A percentile compares a stretch with the other conserved stretches of the same genome.
These are phyloP conservation scores for Cajanus cajan DNA, from an alignment of 306 rosid species.

Conservation along the genomic window DNA sequence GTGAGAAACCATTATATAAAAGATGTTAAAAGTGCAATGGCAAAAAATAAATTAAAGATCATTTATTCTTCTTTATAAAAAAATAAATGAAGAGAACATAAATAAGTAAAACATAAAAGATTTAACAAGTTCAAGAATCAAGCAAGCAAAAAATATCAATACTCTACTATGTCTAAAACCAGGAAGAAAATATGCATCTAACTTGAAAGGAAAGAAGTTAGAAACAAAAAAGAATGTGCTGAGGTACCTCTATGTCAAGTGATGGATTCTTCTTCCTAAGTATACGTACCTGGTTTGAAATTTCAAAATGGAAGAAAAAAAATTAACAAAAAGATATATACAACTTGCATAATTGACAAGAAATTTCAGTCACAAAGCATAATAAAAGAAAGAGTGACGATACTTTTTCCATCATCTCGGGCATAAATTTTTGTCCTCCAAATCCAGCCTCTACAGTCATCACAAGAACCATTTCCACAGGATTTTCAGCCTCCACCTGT, in stretches of 20 bases:
- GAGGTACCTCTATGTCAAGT: conserved; percentile 82
- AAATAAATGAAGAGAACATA: conserved; percentile 10
- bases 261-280: conserved; percentile 89
- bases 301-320: neutral
- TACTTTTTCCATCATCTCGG: conserved; percentile 90
- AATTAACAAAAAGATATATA: neutral
- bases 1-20: neutral
- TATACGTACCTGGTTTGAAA: conserved; percentile 60
- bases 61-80: too few relatives aligned
- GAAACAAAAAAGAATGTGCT: conserved; percentile 13
- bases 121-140: conserved; percentile 5
- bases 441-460: conserved; percentile 99
- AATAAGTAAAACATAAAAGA: neutral
- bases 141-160: neutral
- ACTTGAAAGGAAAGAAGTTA: conserved; percentile 5
- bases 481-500: conserved; percentile 87
- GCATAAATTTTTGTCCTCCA: conserved; percentile 97
- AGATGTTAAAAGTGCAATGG: neutral
- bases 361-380: conserved; percentile 15
- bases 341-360: neutral
- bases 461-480: conserved; percentile 96
- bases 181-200: conserved; percentile 11
- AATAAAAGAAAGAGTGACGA: conserved; percentile 1
- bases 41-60: neutral
- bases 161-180: neutral